Evolutionary conservation across 2,329 filamentous ascomycete genomes (phyloP).

Genomic region (Phialocephala subalpina): DNA sequence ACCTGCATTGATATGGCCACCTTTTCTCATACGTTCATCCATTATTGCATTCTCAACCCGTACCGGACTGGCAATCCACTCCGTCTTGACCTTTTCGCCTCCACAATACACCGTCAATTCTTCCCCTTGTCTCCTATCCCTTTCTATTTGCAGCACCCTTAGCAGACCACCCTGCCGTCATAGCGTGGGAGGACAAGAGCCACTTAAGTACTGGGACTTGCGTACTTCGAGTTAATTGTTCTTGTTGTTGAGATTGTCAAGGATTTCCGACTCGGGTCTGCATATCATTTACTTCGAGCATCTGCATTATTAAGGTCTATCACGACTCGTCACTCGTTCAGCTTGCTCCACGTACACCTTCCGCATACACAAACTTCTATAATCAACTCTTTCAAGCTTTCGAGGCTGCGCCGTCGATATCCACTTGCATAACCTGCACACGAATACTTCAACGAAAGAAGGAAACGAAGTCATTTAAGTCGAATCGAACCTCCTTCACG

Average conservation of each 20-base stretch:
- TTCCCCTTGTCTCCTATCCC: slow-evolving; percentile 22
- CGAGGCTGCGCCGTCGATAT: slow-evolving; percentile 36
- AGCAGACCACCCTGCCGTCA: slow-evolving; percentile 26
- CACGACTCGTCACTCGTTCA: slow-evolving; percentile 42
- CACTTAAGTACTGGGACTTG: slow-evolving; percentile 38
- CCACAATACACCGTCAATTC: slow-evolving; percentile 17
- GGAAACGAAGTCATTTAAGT: slow-evolving; percentile 10
- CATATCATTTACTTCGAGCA: slow-evolving; percentile 2
- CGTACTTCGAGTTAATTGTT: slow-evolving; percentile 31
- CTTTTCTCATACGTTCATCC: slow-evolving; percentile 25
- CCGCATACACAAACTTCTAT: slow-evolving; percentile 9
- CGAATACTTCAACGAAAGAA: slow-evolving; percentile 6
- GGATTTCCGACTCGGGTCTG: slow-evolving; percentile 8
- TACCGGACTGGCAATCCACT: slow-evolving; percentile 19
- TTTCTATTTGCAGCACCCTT: slow-evolving; percentile 35
- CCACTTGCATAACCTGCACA: slow-evolving; percentile 21
- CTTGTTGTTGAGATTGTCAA: slow-evolving; percentile 22
- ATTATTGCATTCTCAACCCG: slow-evolving; percentile 35
- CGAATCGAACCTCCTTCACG: slow-evolving; percentile 15
- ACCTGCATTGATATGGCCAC: slow-evolving; percentile 30
- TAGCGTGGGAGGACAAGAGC: slow-evolving; percentile 27
- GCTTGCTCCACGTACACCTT: slow-evolving; percentile 26
- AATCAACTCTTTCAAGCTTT: slow-evolving; percentile 22
- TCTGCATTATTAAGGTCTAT: slow-evolving; percentile 31
- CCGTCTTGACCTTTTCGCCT: slow-evolving; percentile 13